Conservation (phyloP, 2,329 filamentous ascomycete genomes). For the Beauveria sp. region DNA sequence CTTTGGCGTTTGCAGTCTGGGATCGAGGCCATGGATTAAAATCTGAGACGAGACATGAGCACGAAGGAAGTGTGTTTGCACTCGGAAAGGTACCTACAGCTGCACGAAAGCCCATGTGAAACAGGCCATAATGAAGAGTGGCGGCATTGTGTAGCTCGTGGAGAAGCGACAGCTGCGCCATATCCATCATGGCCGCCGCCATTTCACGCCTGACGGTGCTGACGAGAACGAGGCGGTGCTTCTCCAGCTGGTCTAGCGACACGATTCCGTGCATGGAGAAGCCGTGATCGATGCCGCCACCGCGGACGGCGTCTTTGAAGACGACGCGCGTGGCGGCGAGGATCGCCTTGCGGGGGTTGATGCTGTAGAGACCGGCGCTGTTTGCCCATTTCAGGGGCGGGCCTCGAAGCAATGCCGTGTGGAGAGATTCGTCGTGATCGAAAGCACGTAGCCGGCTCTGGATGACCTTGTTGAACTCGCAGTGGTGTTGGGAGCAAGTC, state of each 20-base stretch:
- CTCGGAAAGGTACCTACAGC: constrained; percentile 19
- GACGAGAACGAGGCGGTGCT: constrained; percentile 19
- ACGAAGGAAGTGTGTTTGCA: not conserved
- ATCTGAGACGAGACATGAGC: constrained; percentile 16
- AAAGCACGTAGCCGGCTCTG: constrained; percentile 24
- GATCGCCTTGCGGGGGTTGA: constrained; percentile 24
- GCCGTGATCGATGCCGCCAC: constrained; percentile 22
- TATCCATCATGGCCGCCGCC: constrained; percentile 10
- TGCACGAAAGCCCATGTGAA: constrained; percentile 27
- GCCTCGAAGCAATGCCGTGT: not conserved
- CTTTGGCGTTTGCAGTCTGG: constrained; percentile 9
- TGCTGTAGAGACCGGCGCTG: not conserved
- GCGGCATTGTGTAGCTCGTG: constrained; percentile 25
- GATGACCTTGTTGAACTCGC: constrained; percentile 26
- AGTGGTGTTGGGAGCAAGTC: constrained; percentile 18
- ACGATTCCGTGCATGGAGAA: constrained; percentile 24
- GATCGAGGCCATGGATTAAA: constrained; percentile 19
- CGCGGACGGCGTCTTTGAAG: constrained; percentile 20
- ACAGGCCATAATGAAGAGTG: constrained; percentile 21
- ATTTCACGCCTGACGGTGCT: constrained; percentile 6
- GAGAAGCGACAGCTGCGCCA: constrained; percentile 15
- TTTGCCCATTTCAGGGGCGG: not conserved
- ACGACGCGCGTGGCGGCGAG: constrained; percentile 18
- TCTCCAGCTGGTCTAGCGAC: constrained; percentile 25
- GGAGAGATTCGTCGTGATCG: constrained; percentile 20